Evolutionary conservation across 2,329 filamentous ascomycete genomes (phyloP).

Genomic region (Neonectria coccinea): DNA sequence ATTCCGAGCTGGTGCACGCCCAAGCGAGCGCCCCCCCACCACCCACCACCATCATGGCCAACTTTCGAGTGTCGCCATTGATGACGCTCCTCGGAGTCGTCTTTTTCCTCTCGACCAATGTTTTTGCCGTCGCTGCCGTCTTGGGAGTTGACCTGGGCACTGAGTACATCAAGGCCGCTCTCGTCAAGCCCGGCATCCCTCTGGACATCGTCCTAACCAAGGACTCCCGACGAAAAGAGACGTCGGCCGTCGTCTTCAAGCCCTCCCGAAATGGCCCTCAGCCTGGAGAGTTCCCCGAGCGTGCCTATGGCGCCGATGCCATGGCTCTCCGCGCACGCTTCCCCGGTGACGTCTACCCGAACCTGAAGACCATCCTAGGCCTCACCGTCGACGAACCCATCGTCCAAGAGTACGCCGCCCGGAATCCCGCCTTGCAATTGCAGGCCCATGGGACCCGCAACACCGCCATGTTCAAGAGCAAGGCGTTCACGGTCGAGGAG

Average conservation of each 20-base stretch:
- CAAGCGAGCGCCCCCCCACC: constrained; percentile 40
- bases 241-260: constrained; percentile 92
- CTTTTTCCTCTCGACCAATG: constrained; percentile 56
- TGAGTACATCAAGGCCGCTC: constrained; percentile 94
- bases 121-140: constrained; percentile 75
- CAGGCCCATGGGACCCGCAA: constrained; percentile 69
- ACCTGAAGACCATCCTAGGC: constrained; percentile 91
- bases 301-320: constrained; percentile 92
- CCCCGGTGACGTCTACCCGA: constrained; percentile 93
- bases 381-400: constrained; percentile 70
- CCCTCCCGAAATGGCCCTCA: constrained; percentile 75
- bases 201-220: constrained; percentile 98
- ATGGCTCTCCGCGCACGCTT: constrained; percentile 88
- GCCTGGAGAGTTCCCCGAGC: constrained; percentile 81
- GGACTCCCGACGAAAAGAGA: constrained; percentile 96
- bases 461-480: constrained; percentile 86
- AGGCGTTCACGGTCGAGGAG: constrained; percentile 69
- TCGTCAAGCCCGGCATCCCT: constrained; percentile 96
- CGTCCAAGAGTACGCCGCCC: constrained; percentile 76
- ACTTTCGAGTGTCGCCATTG: constrained; percentile 51
- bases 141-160: constrained; percentile 95
- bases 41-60: constrained; percentile 53
- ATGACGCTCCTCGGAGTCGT: constrained; percentile 54
- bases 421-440: constrained; percentile 83
- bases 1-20: constrained; percentile 35